Percentiles rank a stretch among this genome's conserved stretches.
phyloP scores from a whole-genome alignment of 257 asterid species.

The Ehretia macrophylla region DNA sequence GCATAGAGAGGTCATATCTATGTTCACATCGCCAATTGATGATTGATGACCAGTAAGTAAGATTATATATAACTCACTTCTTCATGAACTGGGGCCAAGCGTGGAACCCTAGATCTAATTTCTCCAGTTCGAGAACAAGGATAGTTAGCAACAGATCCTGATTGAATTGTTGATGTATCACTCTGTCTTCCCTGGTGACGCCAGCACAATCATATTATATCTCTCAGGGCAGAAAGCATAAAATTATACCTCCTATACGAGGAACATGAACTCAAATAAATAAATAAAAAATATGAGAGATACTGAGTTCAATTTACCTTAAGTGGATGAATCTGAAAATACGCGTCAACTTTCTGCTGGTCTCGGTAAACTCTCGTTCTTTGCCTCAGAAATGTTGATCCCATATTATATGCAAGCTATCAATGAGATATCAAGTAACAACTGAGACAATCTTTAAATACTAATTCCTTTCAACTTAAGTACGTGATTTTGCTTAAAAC shows the following conservation, averaged over 20 bases:
- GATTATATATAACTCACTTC: conserved; percentile 46
- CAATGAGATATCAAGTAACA: conserved; percentile 6
- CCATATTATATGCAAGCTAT: conserved; percentile 61
- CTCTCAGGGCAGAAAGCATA: background rate
- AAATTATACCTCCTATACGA: background rate
- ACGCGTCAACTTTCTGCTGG: conserved; percentile 42
- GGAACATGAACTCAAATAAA: background rate
- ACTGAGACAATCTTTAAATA: background rate
- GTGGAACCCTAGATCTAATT: conserved; percentile 31
- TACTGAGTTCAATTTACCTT: conserved; percentile 43
- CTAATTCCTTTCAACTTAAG: background rate
- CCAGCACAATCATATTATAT: conserved; percentile 9
- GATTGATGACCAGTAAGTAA: background rate
- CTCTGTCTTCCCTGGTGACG: conserved; percentile 52
- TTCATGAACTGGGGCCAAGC: conserved; percentile 54
- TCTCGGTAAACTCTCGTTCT: conserved; percentile 36
- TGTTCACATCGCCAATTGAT: background rate
- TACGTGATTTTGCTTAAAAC: background rate
- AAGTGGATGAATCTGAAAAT: conserved; percentile 30
- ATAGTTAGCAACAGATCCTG: conserved; percentile 56
- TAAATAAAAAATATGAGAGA: background rate
- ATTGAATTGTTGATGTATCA: conserved; percentile 44
- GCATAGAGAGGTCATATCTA: background rate
- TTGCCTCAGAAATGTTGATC: conserved; percentile 44
- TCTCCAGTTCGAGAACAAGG: conserved; percentile 44